phyloP scores from a whole-genome alignment of 805 yeast species.

The Candida loeiensis region DNA sequence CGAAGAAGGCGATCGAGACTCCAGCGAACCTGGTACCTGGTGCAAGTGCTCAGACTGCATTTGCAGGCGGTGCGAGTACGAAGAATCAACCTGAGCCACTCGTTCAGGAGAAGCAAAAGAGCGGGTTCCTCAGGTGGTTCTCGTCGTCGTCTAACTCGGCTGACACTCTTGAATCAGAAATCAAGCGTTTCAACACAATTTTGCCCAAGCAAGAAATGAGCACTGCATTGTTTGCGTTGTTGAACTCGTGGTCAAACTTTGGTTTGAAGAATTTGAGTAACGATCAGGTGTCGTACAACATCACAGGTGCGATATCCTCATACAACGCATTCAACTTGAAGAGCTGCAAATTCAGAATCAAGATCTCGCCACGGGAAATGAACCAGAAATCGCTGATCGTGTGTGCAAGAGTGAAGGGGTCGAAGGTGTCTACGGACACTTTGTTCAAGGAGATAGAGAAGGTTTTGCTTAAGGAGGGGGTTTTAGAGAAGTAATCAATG shows the following conservation, averaged over 20 bases:
- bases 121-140: slow-evolving; percentile 40
- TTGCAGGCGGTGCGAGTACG: background rate
- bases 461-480: slow-evolving; percentile 63
- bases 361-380: slow-evolving; percentile 39
- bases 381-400: slow-evolving; percentile 50
- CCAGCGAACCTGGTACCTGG: slow-evolving; percentile 1
- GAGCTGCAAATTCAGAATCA: slow-evolving; percentile 60
- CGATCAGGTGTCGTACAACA: slow-evolving; percentile 39
- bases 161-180: slow-evolving; percentile 23
- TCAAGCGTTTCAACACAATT: slow-evolving; percentile 35
- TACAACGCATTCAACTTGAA: slow-evolving; percentile 59
- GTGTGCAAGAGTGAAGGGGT: slow-evolving; percentile 64
- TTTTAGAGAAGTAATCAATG: slow-evolving; percentile 32
- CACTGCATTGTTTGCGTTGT: slow-evolving; percentile 58
- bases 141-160: slow-evolving; percentile 25
- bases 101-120: slow-evolving; percentile 18
- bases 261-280: slow-evolving; percentile 58
- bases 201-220: slow-evolving; percentile 54
- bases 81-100: background rate
- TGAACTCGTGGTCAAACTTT: slow-evolving; percentile 66
- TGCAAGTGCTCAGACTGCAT: background rate
- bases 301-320: slow-evolving; percentile 62
- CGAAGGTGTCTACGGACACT: slow-evolving; percentile 56
- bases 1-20: slow-evolving; percentile 36
- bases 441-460: slow-evolving; percentile 61